A percentile compares a stretch with the other conserved stretches of the same genome.
Evolutionary conservation across 2,329 filamentous ascomycete species (phyloP).

Genomic region (Diaporthe destruens): DNA sequence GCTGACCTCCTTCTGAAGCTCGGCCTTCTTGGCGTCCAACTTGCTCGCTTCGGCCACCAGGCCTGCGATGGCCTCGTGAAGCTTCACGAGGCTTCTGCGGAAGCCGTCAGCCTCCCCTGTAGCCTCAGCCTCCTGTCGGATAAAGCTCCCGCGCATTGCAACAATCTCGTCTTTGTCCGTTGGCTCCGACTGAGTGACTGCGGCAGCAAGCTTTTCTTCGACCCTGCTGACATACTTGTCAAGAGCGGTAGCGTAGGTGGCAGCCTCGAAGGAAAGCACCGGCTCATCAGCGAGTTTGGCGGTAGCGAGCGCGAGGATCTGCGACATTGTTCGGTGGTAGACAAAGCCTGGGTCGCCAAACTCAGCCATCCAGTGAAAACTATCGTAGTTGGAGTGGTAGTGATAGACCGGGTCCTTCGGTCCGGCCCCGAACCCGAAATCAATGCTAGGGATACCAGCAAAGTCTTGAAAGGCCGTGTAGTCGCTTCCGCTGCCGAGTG

Average conservation of each 20-base stretch:
- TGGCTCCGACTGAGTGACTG: slow-evolving; percentile 43
- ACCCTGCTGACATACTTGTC: slow-evolving; percentile 64
- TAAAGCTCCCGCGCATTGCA: slow-evolving; percentile 40
- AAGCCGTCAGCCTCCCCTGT: slow-evolving; percentile 56
- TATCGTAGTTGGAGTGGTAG: slow-evolving; percentile 89
- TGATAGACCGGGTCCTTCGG: slow-evolving; percentile 71
- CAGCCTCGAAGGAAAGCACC: slow-evolving; percentile 73
- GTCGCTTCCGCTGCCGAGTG: slow-evolving; percentile 75
- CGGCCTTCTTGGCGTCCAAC: slow-evolving; percentile 55
- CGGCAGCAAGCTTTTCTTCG: slow-evolving; percentile 60
- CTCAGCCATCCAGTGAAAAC: slow-evolving; percentile 84
- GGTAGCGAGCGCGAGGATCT: slow-evolving; percentile 72
- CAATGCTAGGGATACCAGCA: slow-evolving; percentile 58
- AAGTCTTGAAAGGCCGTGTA: slow-evolving; percentile 78
- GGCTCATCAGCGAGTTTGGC: slow-evolving; percentile 72
- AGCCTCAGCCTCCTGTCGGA: slow-evolving; percentile 41
- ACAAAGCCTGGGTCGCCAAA: slow-evolving; percentile 77
- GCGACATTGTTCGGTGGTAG: slow-evolving; percentile 76
- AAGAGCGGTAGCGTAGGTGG: slow-evolving; percentile 73
- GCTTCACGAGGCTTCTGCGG: slow-evolving; percentile 53
- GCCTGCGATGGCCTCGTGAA: slow-evolving; percentile 50
- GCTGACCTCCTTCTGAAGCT: slow-evolving; percentile 53
- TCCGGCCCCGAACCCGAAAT: slow-evolving; percentile 65
- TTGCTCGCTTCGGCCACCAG: slow-evolving; percentile 48
- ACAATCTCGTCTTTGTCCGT: slow-evolving; percentile 40